phyloP scores from a whole-genome alignment of 106 monocot species.

The Dioscorea alata region DNA sequence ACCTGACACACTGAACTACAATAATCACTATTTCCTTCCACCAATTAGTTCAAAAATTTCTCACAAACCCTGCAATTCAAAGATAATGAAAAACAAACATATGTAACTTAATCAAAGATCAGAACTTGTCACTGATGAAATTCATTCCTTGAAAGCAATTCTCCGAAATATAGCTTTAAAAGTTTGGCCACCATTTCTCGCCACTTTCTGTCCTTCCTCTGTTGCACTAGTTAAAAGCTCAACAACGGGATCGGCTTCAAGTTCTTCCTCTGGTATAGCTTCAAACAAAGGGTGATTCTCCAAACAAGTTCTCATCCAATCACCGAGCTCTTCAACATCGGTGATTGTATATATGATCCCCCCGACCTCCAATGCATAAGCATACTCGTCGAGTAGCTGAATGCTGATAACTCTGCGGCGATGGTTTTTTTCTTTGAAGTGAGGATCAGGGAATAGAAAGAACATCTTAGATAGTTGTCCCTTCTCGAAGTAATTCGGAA shows the following conservation, averaged over 20 bases:
- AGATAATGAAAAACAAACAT: too few relatives aligned
- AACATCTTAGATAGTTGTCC: constrained; percentile 91
- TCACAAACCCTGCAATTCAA: too few relatives aligned
- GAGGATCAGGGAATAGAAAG: constrained; percentile 96
- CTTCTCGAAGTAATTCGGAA: constrained; percentile 90
- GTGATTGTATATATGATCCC: constrained; percentile 88
- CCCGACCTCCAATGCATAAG: constrained; percentile 59
- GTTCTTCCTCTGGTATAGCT: constrained; percentile 45
- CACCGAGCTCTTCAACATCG: constrained; percentile 94
- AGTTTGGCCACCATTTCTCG: constrained; percentile 88
- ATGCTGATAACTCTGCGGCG: constrained; percentile 75
- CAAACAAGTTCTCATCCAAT: constrained; percentile 84
- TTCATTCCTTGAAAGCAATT: constrained; percentile 18
- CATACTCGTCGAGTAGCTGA: constrained; percentile 92
- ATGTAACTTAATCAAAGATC: too few relatives aligned
- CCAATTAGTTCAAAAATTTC: too few relatives aligned
- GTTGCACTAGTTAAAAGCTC: constrained; percentile 63
- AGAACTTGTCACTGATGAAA: background rate
- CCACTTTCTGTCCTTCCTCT: constrained; percentile 93
- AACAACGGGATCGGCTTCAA: constrained; percentile 63
- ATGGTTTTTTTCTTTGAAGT: constrained; percentile 99
- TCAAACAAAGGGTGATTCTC: constrained; percentile 85
- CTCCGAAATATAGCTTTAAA: constrained; percentile 66
- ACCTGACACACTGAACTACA: too few relatives aligned
- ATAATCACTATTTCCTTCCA: too few relatives aligned